Conservation (phyloP, 2,329 filamentous ascomycete genomes). For the Penicillium oxalicum region DNA sequence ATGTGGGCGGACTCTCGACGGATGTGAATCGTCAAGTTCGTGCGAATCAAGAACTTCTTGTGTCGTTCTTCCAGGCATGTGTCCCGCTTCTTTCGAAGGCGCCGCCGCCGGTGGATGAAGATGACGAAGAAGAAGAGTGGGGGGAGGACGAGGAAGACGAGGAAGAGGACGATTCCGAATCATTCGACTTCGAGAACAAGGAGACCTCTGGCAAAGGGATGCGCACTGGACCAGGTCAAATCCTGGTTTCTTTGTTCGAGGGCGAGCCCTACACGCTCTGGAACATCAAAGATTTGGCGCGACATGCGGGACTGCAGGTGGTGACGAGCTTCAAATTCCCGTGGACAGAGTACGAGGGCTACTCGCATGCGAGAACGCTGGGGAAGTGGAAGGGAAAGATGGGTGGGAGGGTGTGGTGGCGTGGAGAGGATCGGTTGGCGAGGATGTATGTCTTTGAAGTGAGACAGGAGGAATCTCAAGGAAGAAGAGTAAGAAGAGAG, state of each 20-base stretch:
- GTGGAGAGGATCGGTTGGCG: constrained; percentile 43
- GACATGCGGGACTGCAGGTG: constrained; percentile 54
- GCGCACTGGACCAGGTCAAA: constrained; percentile 42
- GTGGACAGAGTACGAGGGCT: constrained; percentile 43
- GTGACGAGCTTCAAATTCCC: constrained; percentile 45
- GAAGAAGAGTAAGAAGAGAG: constrained; percentile 31
- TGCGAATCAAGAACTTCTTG: constrained; percentile 65
- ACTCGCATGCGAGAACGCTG: constrained; percentile 43
- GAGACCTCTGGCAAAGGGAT: constrained; percentile 15
- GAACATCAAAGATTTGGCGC: constrained; percentile 83
- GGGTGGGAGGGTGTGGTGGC: constrained; percentile 41
- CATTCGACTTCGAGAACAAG: constrained; percentile 4
- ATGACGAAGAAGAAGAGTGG: constrained; percentile 22
- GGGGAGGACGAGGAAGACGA: constrained; percentile 20
- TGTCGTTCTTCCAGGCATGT: constrained; percentile 44
- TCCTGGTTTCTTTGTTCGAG: constrained; percentile 86
- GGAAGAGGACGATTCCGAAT: constrained; percentile 16
- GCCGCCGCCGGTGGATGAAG: constrained; percentile 15
- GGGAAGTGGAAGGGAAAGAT: constrained; percentile 39
- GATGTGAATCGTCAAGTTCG: constrained; percentile 93
- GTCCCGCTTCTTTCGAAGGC: constrained; percentile 36
- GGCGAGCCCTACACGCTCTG: constrained; percentile 91
- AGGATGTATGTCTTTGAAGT: constrained; percentile 44
- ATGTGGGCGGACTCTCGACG: constrained; percentile 84
- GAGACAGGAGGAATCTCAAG: constrained; percentile 29